Base-by-base conservation (phyloP, 2,329 filamentous ascomycete genomes). In the Ambrosiella cleistominuta region DNA sequence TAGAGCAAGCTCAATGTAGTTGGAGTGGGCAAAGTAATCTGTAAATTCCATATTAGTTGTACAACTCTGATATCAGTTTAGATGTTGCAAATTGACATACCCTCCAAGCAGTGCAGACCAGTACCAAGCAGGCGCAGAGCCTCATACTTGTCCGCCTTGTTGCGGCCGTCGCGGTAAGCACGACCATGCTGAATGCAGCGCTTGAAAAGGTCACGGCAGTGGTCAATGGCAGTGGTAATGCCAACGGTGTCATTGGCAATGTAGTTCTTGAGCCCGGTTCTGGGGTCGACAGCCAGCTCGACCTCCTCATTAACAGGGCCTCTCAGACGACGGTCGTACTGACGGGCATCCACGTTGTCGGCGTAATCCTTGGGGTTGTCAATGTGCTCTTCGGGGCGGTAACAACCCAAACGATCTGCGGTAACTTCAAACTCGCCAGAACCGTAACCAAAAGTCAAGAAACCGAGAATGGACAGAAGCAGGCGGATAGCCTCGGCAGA, bases 21-120 rank as follows among this genome's bases (percentile, higher is more conserved):
- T 96, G 68, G 88, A 94, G 71, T 96, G 91, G 13, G 90, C 91
- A 57, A 89, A 83, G 72, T 84, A 97, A 68, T 96, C 90, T 80
- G 57, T 17, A 45, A 47, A 17, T 17, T 8, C n/a, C 9, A 5
- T 7, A 7, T 39, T 44, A 49, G 54, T 50, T 58, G 35, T 19
- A 36, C 17, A 37, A 39, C 8, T 39, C 3, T 8, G 13, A 7
- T 11, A 13, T 39, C 35, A 5, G n/a, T 15, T 12, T 7, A 50
- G 39, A 44, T 27, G 8, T 3, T 49, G 19, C 47, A 37, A 51
- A 51, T 19, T 35, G 27, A 65, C 69, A 63, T 66, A 81, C 80
- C 80, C 72, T 95, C 90, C 27, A 96, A 72, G 67, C 89, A 95
- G 72, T 97, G 91, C 58, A 89, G 79, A 40, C 85, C 90, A 60